Evolutionary conservation across 2,329 filamentous ascomycete genomes (phyloP).

Genomic region (Claviceps spartinae): DNA sequence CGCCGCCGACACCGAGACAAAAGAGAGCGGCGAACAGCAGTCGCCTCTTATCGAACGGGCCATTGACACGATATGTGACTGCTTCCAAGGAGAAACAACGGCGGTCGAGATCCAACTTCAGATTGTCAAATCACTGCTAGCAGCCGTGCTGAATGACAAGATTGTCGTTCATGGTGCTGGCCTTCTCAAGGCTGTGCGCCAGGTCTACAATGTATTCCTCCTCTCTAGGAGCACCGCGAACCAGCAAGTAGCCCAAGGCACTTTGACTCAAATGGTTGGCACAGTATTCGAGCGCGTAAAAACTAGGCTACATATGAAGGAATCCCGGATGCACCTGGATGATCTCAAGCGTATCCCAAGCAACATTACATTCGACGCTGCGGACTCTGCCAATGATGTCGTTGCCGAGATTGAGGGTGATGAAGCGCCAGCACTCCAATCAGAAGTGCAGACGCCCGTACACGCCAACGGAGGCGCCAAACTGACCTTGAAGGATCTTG

Average conservation of each 20-base stretch:
- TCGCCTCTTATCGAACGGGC: constrained; percentile 87
- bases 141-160: constrained; percentile 94
- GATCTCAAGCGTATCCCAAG: constrained; percentile 40
- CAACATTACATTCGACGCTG: constrained; percentile 36
- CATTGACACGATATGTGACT: constrained; percentile 98
- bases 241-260: constrained; percentile 94
- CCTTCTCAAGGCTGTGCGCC: constrained; percentile 86
- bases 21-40: constrained; percentile 25
- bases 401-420: constrained; percentile 25
- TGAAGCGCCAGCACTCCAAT: constrained; percentile 20
- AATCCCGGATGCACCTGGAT: constrained; percentile 50
- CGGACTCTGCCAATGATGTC: constrained; percentile 24
- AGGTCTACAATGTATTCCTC: constrained; percentile 98
- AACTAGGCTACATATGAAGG: constrained; percentile 72
- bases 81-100: constrained; percentile 93
- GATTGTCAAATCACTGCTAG: constrained; percentile 92
- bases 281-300: constrained; percentile 96
- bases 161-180: constrained; percentile 96
- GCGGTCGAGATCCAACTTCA: constrained; percentile 87
- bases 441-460: constrained; percentile 17
- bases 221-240: constrained; percentile 88
- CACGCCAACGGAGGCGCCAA: constrained; percentile 32
- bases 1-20: constrained; percentile 8
- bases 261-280: constrained; percentile 94
- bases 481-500: constrained; percentile 52